A percentile compares a stretch with the other conserved stretches of the same genome.
Evolutionary conservation across 352 stramenopile species (phyloP).

Genomic region (Phytophthora citricola): DNA sequence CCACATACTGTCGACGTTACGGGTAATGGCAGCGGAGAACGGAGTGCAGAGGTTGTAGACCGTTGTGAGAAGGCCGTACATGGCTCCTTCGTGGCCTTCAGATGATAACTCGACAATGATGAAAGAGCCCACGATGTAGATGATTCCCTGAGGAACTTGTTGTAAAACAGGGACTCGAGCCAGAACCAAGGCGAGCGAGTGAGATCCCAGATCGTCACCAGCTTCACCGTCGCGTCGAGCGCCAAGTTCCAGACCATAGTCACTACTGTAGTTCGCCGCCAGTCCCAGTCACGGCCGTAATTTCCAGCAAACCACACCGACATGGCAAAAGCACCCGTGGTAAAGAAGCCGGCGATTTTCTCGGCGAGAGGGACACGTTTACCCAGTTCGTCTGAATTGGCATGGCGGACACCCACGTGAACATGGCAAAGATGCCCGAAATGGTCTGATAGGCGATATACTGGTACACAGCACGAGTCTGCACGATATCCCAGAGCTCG

Average conservation of each 20-base stretch:
- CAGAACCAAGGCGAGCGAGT: slow-evolving; percentile 61
- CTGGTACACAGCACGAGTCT: slow-evolving; percentile 60
- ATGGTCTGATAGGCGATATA: slow-evolving; percentile 53
- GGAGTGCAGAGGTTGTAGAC: slow-evolving; percentile 61
- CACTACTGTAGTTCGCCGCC: slow-evolving; percentile 44
- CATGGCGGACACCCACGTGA: slow-evolving; percentile 45
- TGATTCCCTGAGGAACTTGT: slow-evolving; percentile 54
- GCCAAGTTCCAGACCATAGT: slow-evolving; percentile 43
- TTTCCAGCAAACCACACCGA: slow-evolving; percentile 59
- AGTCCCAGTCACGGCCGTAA: slow-evolving; percentile 68
- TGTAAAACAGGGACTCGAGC: slow-evolving; percentile 52
- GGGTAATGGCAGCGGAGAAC: slow-evolving; percentile 50
- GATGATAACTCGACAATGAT: slow-evolving; percentile 64
- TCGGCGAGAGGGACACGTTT: slow-evolving; percentile 48
- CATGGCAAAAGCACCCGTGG: slow-evolving; percentile 35
- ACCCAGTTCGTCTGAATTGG: slow-evolving; percentile 57
- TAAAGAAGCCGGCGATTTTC: slow-evolving; percentile 43
- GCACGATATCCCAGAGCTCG: slow-evolving; percentile 55
- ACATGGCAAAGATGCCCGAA: slow-evolving; percentile 46
- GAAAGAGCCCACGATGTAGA: slow-evolving; percentile 66
- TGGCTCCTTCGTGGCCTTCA: slow-evolving; percentile 66
- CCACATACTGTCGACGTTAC: slow-evolving; percentile 49
- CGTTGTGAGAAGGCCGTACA: slow-evolving; percentile 71
- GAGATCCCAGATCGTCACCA: slow-evolving; percentile 63
- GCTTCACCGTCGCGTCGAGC: slow-evolving; percentile 45